A percentile compares a stretch with the other conserved stretches of the same genome.
These are phyloP conservation scores for Gentiana straminea DNA, from an alignment of 257 asterid species.

Conservation along the genomic window DNA sequence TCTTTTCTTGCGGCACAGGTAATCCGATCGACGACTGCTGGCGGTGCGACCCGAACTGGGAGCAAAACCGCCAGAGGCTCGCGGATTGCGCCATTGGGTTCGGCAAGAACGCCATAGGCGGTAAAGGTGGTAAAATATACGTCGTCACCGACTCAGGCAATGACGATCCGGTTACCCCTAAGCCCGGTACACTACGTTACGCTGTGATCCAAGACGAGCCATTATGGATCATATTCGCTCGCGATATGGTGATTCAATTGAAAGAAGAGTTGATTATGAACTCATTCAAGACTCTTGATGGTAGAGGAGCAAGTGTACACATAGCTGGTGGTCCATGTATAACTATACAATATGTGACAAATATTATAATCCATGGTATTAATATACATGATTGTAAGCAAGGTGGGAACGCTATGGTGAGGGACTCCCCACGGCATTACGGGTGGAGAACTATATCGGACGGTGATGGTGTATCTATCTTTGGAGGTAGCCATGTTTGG, in stretches of 20 bases:
- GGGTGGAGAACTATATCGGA: constrained; percentile 72
- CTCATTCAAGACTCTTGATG: constrained; percentile 76
- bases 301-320: constrained; percentile 76
- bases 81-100: constrained; percentile 80
- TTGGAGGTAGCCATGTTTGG: constrained; percentile 72
- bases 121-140: constrained; percentile 51
- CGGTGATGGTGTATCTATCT: constrained; percentile 78
- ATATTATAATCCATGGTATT: constrained; percentile 64
- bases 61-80: constrained; percentile 42
- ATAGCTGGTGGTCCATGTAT: constrained; percentile 81
- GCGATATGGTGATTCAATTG: constrained; percentile 69
- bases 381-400: constrained; percentile 70
- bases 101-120: constrained; percentile 71
- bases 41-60: constrained; percentile 72
- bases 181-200: constrained; percentile 63
- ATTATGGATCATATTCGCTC: constrained; percentile 60
- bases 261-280: constrained; percentile 79
- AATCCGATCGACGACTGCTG: constrained; percentile 86
- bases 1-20: constrained; percentile 60
- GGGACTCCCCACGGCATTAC: constrained; percentile 49
- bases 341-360: constrained; percentile 62
- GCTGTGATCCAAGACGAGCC: constrained; percentile 65
- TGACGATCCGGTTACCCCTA: constrained; percentile 43
- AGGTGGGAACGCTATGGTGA: constrained; percentile 73
- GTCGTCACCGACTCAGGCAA: constrained; percentile 52